phyloP scores from a whole-genome alignment of 2,329 filamentous ascomycete species.

The Colletotrichum sp. region DNA sequence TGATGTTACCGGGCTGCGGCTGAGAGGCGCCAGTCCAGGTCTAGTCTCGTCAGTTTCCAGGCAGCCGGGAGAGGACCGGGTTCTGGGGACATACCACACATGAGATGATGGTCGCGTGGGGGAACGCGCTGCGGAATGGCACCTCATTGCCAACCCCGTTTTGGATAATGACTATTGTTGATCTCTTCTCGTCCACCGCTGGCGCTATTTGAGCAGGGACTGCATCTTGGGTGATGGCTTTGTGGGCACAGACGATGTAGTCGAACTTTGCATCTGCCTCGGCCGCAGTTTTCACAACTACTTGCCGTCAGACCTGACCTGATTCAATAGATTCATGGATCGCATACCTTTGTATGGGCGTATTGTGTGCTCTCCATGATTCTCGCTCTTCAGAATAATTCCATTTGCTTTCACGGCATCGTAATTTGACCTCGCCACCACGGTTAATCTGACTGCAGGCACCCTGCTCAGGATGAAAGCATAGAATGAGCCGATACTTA shows the following conservation, averaged over 20 bases:
- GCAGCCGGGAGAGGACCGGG: not conserved
- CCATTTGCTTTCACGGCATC: constrained; percentile 56
- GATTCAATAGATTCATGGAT: not conserved
- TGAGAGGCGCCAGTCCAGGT: constrained; percentile 61
- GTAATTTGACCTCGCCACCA: constrained; percentile 67
- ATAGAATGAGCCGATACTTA: constrained; percentile 63
- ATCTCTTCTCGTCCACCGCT: constrained; percentile 42
- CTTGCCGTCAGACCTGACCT: not conserved
- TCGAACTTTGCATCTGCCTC: constrained; percentile 55
- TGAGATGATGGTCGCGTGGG: constrained; percentile 57
- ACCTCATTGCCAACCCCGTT: constrained; percentile 68
- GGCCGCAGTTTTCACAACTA: constrained; percentile 49
- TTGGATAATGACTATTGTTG: constrained; percentile 64
- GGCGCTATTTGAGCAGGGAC: constrained; percentile 38
- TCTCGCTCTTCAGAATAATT: constrained; percentile 57
- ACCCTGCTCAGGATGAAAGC: constrained; percentile 55
- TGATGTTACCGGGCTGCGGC: constrained; percentile 50
- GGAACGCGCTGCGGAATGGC: constrained; percentile 54
- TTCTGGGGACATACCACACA: constrained; percentile 50
- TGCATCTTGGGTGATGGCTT: constrained; percentile 50
- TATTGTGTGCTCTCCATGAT: constrained; percentile 61
- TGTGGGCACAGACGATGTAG: constrained; percentile 62
- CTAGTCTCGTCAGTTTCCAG: constrained; percentile 27
- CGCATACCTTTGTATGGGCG: constrained; percentile 44
- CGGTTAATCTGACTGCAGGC: constrained; percentile 55